Evolutionary conservation across 768 basidiomycete genomes (phyloP).

Genomic region (Pholiota molesta): DNA sequence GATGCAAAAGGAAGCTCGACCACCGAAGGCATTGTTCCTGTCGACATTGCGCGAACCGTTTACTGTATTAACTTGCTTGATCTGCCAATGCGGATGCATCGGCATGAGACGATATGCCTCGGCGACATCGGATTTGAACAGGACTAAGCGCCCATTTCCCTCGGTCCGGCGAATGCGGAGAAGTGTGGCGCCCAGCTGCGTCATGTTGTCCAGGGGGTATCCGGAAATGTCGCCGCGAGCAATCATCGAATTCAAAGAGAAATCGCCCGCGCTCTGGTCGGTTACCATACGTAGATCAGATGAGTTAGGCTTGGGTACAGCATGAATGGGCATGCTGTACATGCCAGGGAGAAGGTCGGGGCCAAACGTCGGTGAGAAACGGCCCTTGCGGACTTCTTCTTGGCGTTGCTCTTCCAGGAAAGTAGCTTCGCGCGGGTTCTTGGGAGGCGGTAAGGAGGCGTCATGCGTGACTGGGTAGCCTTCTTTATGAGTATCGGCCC

Average conservation of each 20-base stretch:
- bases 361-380: conserved; percentile 6
- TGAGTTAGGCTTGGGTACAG: conserved; percentile 29
- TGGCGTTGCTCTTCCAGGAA: conserved; percentile 3
- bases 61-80: conserved; percentile 36
- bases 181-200: conserved; percentile 19
- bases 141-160: not conserved
- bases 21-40: conserved; percentile 27
- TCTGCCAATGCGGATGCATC: conserved; percentile 42
- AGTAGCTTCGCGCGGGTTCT: not conserved
- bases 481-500: too few species aligned
- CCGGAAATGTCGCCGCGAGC: conserved; percentile 14
- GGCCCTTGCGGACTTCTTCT: conserved; percentile 1
- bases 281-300: conserved; percentile 30
- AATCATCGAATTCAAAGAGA: conserved; percentile 29
- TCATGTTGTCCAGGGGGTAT: conserved; percentile 27
- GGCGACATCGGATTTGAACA: conserved; percentile 37
- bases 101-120: conserved; percentile 40
- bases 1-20: conserved; percentile 17
- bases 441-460: too few species aligned
- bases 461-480: too few species aligned
- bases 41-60: conserved; percentile 27
- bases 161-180: not conserved
- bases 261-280: conserved; percentile 31
- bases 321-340: conserved; percentile 16
- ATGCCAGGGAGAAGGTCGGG: conserved; percentile 7